Base-by-base conservation (phyloP, 2,329 filamentous ascomycete species). In the Madurella fahalii region DNA sequence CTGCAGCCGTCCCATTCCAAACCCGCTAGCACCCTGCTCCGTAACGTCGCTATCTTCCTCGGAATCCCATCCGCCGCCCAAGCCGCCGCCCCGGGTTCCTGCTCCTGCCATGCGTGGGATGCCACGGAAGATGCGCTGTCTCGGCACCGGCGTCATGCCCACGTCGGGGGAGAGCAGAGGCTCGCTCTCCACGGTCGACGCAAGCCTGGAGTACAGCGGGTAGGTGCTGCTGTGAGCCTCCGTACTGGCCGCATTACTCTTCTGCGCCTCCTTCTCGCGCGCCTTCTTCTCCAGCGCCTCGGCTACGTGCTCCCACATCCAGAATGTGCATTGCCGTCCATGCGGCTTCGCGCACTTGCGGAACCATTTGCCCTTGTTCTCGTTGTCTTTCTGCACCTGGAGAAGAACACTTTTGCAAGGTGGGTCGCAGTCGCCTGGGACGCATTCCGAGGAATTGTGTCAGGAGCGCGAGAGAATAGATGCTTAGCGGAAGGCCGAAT, bases 231-330 rank as follows among this genome's bases (percentile, higher is more conserved):
- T 32, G 13, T 8, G 11, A 15, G 2, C 12, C 20, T 41, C n/a
- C 13, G 2, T 11, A 4, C 11, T 9, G 13, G 34, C 11, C 34
- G 13, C 13, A 11, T 4, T 9, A 11, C 34, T 37, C 34, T 37
- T 9, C 34, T 37, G 34, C 34, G 34, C 34, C 9, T 37, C 34
- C 34, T 9, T 37, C 34, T 37, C 34, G 13, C 57, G 47, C 17
- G 58, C 58, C 9, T 54, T 54, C 46, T 56, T 63, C 59, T 73
- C 67, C 4, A 68, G 66, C 17, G 57, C 50, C 34, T 61, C 57
- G 9, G 74, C 73, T 1, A 68, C 65, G 8, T 77, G 70, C n/a
- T 69, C 67, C 71, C 72, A 79, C 18, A 77, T 60, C 54, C 77
- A 79, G 61, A 79, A 76, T 7, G 62, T 51, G 63, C 77, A 79